A percentile compares a stretch with the other conserved stretches of the same genome.
Evolutionary conservation across 257 asterid species (phyloP).

Genomic region (Solanum pimpinellifolium): DNA sequence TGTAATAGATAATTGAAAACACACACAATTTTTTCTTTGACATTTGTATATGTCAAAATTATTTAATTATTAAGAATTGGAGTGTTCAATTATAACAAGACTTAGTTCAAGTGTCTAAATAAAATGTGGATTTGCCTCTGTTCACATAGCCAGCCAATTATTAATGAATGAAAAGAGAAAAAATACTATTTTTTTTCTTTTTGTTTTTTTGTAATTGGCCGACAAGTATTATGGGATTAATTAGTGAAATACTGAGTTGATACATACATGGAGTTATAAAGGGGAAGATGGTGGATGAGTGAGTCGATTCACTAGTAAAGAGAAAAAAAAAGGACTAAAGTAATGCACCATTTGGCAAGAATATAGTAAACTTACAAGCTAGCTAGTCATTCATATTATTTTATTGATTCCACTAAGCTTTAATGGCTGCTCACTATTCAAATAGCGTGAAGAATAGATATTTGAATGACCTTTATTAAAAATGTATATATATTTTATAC

Average conservation of each 20-base stretch:
- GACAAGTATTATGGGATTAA: conserved; percentile 16
- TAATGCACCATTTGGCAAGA: conserved; percentile 1
- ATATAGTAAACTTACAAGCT: neutral
- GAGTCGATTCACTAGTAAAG: conserved; percentile 23
- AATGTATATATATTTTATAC: no score
- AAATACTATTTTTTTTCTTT: neutral
- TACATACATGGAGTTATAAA: neutral
- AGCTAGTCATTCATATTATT: neutral
- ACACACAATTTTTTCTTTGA: no score
- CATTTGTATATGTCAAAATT: no score
- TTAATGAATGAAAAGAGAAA: no score
- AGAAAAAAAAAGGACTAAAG: conserved; percentile 1
- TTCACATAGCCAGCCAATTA: no score
- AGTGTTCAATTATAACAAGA: neutral
- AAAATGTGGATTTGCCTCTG: no score
- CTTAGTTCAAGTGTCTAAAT: neutral
- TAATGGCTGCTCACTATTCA: neutral
- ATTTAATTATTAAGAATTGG: no score
- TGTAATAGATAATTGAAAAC: neutral
- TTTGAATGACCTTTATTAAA: neutral
- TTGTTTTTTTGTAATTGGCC: neutral
- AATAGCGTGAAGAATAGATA: neutral
- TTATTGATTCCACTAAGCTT: neutral
- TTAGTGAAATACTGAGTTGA: conserved; percentile 17
- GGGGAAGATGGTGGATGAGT: conserved; percentile 4